Percentiles rank a stretch among this genome's conserved stretches.
Evolutionary conservation across 2,329 filamentous ascomycete species (phyloP).

Genomic region (Ramularia endophylla): DNA sequence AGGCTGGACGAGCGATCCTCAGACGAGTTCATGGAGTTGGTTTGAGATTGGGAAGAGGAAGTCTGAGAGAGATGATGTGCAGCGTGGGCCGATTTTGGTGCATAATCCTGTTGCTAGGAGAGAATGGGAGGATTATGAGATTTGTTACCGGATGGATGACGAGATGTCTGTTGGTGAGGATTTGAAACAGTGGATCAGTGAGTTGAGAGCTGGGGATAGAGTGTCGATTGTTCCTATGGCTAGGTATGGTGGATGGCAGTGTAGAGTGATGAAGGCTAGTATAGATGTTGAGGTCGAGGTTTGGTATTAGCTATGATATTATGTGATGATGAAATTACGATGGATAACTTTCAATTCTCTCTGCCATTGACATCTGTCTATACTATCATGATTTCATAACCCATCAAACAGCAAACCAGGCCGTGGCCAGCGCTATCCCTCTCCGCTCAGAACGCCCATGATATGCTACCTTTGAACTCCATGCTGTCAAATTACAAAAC

Average conservation of each 20-base stretch:
- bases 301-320: too few species aligned
- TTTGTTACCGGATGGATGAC: conserved; percentile 2
- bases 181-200: conserved; percentile 6
- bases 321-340: too few species aligned
- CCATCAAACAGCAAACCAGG: too few species aligned
- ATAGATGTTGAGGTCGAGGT: conserved; percentile 17
- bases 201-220: conserved; percentile 10
- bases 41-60: conserved; percentile 11
- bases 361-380: too few species aligned
- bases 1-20: conserved; percentile 9
- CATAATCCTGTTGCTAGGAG: conserved; percentile 6
- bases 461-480: not conserved
- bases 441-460: too few species aligned
- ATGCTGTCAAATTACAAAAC: not conserved
- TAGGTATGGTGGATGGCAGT: conserved; percentile 11
- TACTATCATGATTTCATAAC: too few species aligned
- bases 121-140: conserved; percentile 8
- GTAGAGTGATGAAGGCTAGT: conserved; percentile 9
- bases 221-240: conserved; percentile 16
- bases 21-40: conserved; percentile 12
- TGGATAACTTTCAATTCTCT: too few species aligned
- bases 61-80: not conserved
- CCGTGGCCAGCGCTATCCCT: too few species aligned
- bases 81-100: conserved; percentile 4
- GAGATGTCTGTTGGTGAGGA: conserved; percentile 4